Evolutionary conservation across 2,329 filamentous ascomycete genomes (phyloP), one percentile per base, ranked within the genome.

Genomic region (Bipolaris gigantea): DNA sequence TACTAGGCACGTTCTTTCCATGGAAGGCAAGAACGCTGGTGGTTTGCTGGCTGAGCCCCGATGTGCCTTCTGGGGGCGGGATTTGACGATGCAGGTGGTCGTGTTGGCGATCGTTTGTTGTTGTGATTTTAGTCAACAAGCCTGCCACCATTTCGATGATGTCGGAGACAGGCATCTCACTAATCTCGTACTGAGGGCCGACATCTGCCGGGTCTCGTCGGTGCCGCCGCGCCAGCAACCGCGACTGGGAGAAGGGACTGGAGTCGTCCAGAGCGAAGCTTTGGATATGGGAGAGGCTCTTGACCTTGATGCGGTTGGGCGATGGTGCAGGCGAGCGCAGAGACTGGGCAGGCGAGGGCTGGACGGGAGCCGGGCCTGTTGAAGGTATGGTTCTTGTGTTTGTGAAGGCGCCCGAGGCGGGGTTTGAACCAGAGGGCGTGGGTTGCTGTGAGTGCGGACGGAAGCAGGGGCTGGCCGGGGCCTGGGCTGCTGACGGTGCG

Each of bases 141-240:
- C 92, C 94, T 4, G 94, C 94, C 4, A 99, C 94, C 94, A 99
- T 97, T 75, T 97, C 93, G 71, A 99, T 99, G 64, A 99, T 90
- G 71, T 99, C 93, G 61, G 89, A 86, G 50, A 97, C 95, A 48
- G 94, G 94, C 93, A 99, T 97, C 48, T 86, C 89, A 76, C 92
- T 97, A 66, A 99, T 97, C 75, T 97, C 94, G 73, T 96, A 99
- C 71, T 87, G 84, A 50, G 83, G 81, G 2, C 79, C 77, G 19
- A 77, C 69, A 56, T 85, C 82, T 48, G 80, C 78, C 30, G 75
- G 67, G 58, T 77, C 77, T 64, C 77, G 72, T 32, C 75, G 70
- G 39, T 77, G 73, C 58, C 77, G 74, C 35, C 73, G 66, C 47
- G 73, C 71, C 43, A 72, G 53, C 57, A 73, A 75, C 61, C 71